Evolutionary conservation across 2,329 filamentous ascomycete species (phyloP).

Genomic region (Coniosporium tulheliwenetii): DNA sequence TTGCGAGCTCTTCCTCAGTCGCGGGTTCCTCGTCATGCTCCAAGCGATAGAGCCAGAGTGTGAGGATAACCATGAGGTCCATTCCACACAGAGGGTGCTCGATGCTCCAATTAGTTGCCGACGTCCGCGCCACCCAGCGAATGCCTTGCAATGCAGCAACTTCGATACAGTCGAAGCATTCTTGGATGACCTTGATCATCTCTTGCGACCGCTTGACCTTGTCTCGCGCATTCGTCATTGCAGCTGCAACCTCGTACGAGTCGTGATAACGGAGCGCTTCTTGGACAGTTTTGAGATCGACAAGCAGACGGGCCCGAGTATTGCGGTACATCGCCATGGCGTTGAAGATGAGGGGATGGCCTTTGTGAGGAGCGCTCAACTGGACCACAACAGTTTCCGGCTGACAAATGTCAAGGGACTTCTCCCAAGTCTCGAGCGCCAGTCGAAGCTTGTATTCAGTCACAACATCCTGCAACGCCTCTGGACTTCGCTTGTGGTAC

Average conservation of each 20-base stretch:
- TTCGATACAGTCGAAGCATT: slow-evolving; percentile 95
- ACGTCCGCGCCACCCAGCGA: slow-evolving; percentile 95
- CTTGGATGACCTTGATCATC: slow-evolving; percentile 97
- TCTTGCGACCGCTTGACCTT: slow-evolving; percentile 89
- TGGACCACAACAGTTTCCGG: slow-evolving; percentile 78
- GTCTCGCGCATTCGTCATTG: slow-evolving; percentile 88
- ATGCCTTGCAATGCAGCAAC: slow-evolving; percentile 89
- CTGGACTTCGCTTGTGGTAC: slow-evolving; percentile 98
- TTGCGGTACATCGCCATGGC: slow-evolving; percentile 95
- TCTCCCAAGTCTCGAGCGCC: slow-evolving; percentile 97
- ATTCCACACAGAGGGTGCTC: slow-evolving; percentile 94
- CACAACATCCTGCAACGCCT: slow-evolving; percentile 90
- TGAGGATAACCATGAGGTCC: slow-evolving; percentile 95
- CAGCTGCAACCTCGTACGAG: slow-evolving; percentile 87
- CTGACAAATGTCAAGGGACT: slow-evolving; percentile 84
- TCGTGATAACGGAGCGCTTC: slow-evolving; percentile 95
- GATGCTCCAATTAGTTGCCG: slow-evolving; percentile 96
- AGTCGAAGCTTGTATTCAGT: slow-evolving; percentile 96
- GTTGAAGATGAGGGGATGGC: slow-evolving; percentile 93
- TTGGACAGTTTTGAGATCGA: slow-evolving; percentile 89
- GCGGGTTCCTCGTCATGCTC: slow-evolving; percentile 95
- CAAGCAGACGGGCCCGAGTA: slow-evolving; percentile 78
- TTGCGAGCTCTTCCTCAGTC: slow-evolving; percentile 65
- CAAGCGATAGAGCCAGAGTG: slow-evolving; percentile 94
- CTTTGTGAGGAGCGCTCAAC: slow-evolving; percentile 85